These are phyloP conservation scores for Saturnispora hagleri DNA, from an alignment of 805 yeast genomes.

Conservation along the genomic window DNA sequence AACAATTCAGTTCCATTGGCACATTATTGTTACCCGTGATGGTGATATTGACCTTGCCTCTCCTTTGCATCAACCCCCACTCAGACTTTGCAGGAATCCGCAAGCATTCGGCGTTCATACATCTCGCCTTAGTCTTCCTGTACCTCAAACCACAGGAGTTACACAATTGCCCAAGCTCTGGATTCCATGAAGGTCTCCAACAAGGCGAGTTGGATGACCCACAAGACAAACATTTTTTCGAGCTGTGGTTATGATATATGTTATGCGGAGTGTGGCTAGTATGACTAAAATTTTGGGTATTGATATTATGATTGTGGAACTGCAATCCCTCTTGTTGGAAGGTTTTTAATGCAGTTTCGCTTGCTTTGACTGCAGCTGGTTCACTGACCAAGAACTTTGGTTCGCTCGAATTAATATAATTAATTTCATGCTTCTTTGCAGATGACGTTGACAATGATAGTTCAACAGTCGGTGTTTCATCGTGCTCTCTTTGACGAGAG, in stretches of 20 bases:
- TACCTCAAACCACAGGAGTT: slow-evolving; percentile 93
- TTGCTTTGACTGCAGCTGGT: not conserved
- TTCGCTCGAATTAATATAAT: not conserved
- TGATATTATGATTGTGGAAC: not conserved
- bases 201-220: slow-evolving; percentile 89
- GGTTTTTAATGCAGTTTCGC: not conserved
- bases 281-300: not conserved
- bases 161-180: slow-evolving; percentile 87
- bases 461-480: not conserved
- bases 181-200: slow-evolving; percentile 97
- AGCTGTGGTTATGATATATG: slow-evolving; percentile 10
- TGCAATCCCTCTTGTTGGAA: not conserved
- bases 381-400: not conserved
- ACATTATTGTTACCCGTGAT: slow-evolving; percentile 7
- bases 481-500: not conserved
- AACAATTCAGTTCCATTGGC: slow-evolving; percentile 19
- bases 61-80: slow-evolving; percentile 76
- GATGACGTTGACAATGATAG: not conserved
- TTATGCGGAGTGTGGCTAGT: slow-evolving; percentile 4
- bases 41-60: slow-evolving; percentile 38
- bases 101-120: slow-evolving; percentile 64
- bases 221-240: slow-evolving; percentile 79
- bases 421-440: slow-evolving; percentile 9
- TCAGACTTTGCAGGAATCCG: slow-evolving; percentile 96
- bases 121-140: slow-evolving; percentile 89